Evolutionary conservation across 306 rosid species (phyloP).

Genomic region (Rosa persica): DNA sequence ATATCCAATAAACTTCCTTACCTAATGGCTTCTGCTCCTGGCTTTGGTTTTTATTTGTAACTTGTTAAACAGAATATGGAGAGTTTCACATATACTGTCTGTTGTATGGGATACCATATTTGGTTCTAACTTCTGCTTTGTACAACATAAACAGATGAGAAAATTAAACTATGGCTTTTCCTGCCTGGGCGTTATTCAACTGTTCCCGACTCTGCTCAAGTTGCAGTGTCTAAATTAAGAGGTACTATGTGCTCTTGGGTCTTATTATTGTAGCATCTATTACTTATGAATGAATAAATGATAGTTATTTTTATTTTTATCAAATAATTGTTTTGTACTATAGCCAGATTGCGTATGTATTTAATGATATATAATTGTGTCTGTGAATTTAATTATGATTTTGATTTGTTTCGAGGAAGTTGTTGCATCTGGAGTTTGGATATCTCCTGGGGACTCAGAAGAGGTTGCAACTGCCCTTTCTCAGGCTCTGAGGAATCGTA

Average conservation of each 20-base stretch:
- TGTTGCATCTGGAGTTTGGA: constrained; percentile 89
- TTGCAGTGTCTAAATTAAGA: constrained; percentile 72
- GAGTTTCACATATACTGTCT: constrained; percentile 11
- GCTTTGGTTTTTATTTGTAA: neutral
- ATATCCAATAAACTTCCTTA: neutral
- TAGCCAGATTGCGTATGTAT: constrained; percentile 17
- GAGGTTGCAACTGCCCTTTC: constrained; percentile 95
- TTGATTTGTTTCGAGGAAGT: constrained; percentile 48
- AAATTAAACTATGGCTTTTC: constrained; percentile 97
- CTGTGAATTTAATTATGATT: neutral
- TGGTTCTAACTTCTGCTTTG: constrained; percentile 32
- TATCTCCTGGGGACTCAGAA: constrained; percentile 97
- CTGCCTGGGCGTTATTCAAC: constrained; percentile 85
- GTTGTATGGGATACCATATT: neutral
- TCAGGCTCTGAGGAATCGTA: constrained; percentile 82
- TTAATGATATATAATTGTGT: constrained; percentile 16
- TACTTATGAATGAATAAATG: neutral
- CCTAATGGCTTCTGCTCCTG: neutral
- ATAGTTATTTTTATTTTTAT: neutral
- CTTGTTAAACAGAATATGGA: constrained; percentile 1
- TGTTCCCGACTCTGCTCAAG: constrained; percentile 72
- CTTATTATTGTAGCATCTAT: neutral
- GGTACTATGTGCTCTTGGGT: constrained; percentile 47
- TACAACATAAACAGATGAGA: constrained; percentile 64
- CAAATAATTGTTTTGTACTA: neutral